Evolutionary conservation across 1,284 basidiomycete genomes (phyloP).

Genomic region (Ustilago trichophora): DNA sequence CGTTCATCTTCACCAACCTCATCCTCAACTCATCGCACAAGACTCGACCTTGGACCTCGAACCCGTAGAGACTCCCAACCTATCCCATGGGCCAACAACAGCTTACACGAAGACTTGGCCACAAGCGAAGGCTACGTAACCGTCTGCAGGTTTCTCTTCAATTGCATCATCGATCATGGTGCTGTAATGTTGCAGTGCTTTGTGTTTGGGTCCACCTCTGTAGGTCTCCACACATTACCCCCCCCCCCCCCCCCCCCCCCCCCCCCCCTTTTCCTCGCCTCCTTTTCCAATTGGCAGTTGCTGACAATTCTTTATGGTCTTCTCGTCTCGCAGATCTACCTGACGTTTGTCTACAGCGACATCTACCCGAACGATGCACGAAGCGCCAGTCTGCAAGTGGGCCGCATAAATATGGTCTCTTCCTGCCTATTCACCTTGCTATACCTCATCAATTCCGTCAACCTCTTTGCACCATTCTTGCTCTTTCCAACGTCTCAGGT

Average conservation of each 20-base stretch:
- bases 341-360: not conserved
- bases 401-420: conserved; percentile 3
- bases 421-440: conserved; percentile 19
- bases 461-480: conserved; percentile 34
- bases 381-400: conserved; percentile 1
- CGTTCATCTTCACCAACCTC: no score
- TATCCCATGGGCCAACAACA: conserved; percentile 1
- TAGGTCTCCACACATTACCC: no score
- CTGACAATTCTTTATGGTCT: no score
- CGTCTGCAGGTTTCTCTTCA: conserved; percentile 31
- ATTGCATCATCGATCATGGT: conserved; percentile 35
- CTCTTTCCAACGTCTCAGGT: conserved; percentile 29
- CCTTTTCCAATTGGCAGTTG: no score
- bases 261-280: no score
- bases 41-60: conserved; percentile 4
- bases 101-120: conserved; percentile 16
- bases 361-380: conserved; percentile 5
- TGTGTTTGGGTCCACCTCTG: conserved; percentile 16
- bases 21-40: no score
- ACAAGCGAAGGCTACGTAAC: conserved; percentile 24
- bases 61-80: not conserved
- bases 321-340: no score
- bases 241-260: no score
- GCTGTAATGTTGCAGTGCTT: conserved; percentile 23
- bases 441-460: conserved; percentile 23